Conservation (phyloP, 1,139 yeast species). For the Pichia sp. region DNA sequence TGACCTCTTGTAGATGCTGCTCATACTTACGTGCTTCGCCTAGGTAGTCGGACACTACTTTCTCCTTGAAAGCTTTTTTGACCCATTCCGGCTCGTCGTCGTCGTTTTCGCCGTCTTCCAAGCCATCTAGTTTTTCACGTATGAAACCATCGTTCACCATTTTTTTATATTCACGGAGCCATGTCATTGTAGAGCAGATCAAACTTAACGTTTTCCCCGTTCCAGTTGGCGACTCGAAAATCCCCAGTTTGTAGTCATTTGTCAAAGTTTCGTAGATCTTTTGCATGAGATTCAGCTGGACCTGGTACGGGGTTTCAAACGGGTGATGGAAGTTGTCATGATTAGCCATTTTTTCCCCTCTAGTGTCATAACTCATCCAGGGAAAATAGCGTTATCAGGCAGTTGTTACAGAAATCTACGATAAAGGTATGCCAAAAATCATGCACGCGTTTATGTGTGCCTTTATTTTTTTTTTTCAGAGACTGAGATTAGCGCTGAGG, state of each 20-base stretch:
- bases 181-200: slow-evolving; percentile 80
- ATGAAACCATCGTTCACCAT: slow-evolving; percentile 23
- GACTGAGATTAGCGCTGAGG: too few species aligned
- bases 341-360: not conserved
- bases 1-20: slow-evolving; percentile 33
- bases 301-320: slow-evolving; percentile 63
- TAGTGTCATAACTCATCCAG: not conserved
- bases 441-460: too few species aligned
- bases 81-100: slow-evolving; percentile 59
- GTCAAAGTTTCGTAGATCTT: slow-evolving; percentile 63
- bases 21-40: slow-evolving; percentile 41
- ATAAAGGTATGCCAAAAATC: too few species aligned
- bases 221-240: slow-evolving; percentile 94
- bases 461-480: too few species aligned
- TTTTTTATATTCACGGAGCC: slow-evolving; percentile 65
- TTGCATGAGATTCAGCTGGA: slow-evolving; percentile 74
- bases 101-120: slow-evolving; percentile 25
- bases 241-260: slow-evolving; percentile 60
- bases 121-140: slow-evolving; percentile 11
- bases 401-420: too few species aligned
- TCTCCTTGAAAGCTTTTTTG: slow-evolving; percentile 36
- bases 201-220: slow-evolving; percentile 88
- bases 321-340: slow-evolving; percentile 60
- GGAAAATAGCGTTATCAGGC: too few species aligned
- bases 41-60: slow-evolving; percentile 33